phyloP scores from a whole-genome alignment of 2,329 filamentous ascomycete genomes.

The Myrmaecium sp. region DNA sequence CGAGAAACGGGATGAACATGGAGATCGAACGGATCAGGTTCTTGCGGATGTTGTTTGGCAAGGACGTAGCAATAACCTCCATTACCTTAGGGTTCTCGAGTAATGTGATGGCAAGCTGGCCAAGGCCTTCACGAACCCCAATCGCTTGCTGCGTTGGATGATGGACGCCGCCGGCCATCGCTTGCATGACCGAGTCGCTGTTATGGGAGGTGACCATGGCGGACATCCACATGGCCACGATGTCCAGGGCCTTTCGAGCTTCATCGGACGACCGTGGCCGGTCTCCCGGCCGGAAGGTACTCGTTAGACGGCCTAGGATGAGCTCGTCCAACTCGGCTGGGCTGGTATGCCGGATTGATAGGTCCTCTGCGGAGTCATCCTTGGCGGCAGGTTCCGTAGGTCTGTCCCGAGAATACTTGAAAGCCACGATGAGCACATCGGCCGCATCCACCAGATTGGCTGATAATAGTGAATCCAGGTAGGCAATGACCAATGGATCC shows the following conservation, averaged over 20 bases:
- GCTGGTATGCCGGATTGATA: constrained; percentile 14
- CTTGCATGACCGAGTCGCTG: constrained; percentile 22
- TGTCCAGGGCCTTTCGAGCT: constrained; percentile 13
- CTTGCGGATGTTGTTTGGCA: constrained; percentile 13
- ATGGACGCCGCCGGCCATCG: constrained; percentile 24
- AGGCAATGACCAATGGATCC: constrained; percentile 19
- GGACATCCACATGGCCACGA: constrained; percentile 21
- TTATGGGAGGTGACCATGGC: constrained; percentile 22
- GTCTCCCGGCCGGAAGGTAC: constrained; percentile 14
- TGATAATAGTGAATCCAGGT: constrained; percentile 17
- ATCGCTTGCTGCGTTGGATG: constrained; percentile 40
- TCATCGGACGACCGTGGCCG: constrained; percentile 16
- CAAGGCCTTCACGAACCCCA: constrained; percentile 45
- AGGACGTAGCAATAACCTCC: constrained; percentile 30
- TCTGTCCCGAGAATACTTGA: constrained; percentile 18
- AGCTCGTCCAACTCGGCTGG: constrained; percentile 21
- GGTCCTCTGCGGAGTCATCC: constrained; percentile 9
- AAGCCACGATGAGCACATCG: constrained; percentile 16
- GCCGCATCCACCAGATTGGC: constrained; percentile 17
- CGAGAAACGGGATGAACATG: constrained; percentile 23
- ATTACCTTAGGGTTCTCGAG: constrained; percentile 43
- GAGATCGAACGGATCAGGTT: constrained; percentile 15
- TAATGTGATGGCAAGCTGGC: constrained; percentile 44
- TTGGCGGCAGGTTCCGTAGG: constrained; percentile 10
- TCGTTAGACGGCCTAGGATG: constrained; percentile 19